These are phyloP conservation scores for Cordyceps farinosa DNA, from an alignment of 2,329 filamentous ascomycete genomes.

Conservation along the genomic window DNA sequence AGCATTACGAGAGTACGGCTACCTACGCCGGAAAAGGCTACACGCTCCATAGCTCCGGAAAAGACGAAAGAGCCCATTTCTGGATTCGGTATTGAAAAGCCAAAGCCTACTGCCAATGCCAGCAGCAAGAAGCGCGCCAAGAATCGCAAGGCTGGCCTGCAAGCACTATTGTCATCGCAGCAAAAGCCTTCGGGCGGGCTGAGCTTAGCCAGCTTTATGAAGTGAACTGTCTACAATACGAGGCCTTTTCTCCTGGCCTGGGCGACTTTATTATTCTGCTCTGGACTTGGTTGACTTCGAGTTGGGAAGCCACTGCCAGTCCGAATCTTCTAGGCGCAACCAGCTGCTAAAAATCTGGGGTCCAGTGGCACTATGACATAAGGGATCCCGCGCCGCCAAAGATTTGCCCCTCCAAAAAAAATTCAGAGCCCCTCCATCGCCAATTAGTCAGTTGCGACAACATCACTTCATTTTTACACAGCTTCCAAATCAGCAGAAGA, in stretches of 20 bases:
- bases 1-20: constrained; percentile 41
- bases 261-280: neutral
- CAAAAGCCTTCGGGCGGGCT: constrained; percentile 42
- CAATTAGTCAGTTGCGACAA: constrained; percentile 18
- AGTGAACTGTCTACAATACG: constrained; percentile 18
- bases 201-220: constrained; percentile 55
- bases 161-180: constrained; percentile 57
- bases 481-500: neutral
- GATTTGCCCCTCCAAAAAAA: constrained; percentile 27
- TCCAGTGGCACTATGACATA: constrained; percentile 17
- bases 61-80: constrained; percentile 12
- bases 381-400: constrained; percentile 13
- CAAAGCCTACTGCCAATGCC: constrained; percentile 46
- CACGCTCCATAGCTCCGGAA: constrained; percentile 27
- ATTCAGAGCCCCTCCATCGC: constrained; percentile 18
- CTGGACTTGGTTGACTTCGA: too few relatives aligned
- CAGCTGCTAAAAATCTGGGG: constrained; percentile 9
- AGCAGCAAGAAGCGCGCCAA: constrained; percentile 65
- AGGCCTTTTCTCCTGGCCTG: neutral
- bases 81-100: constrained; percentile 20
- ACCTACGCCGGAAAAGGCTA: constrained; percentile 33
- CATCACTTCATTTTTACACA: neutral
- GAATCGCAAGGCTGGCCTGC: constrained; percentile 61
- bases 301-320: neutral
- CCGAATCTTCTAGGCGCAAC: constrained; percentile 16